phyloP scores from a whole-genome alignment of 2,329 filamentous ascomycete genomes.

The Exophiala dermatitidis region DNA sequence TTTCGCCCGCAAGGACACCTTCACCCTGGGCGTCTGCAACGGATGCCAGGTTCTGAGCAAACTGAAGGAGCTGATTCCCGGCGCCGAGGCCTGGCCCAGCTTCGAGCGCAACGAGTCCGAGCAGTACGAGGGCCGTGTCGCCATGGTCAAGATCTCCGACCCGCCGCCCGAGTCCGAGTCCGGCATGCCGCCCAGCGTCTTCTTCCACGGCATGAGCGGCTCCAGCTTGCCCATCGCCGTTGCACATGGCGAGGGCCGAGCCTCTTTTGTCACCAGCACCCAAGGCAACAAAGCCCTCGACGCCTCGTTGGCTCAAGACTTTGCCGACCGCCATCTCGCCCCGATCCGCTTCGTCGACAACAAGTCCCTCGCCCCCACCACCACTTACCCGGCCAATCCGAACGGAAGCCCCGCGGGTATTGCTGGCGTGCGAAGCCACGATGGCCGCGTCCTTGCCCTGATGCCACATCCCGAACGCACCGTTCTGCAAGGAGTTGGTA shows the following conservation, averaged over 20 bases:
- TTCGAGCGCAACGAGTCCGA: constrained; percentile 79
- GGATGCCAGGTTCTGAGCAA: constrained; percentile 91
- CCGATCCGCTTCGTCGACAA: constrained; percentile 84
- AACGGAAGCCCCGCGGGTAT: constrained; percentile 79
- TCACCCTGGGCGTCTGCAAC: constrained; percentile 91
- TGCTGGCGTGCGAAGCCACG: constrained; percentile 66
- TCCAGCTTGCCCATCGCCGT: constrained; percentile 77
- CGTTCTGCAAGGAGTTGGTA: constrained; percentile 68
- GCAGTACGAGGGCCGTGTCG: constrained; percentile 83
- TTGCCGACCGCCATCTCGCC: constrained; percentile 62
- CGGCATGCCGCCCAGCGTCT: constrained; percentile 57
- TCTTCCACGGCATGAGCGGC: constrained; percentile 81
- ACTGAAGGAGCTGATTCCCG: constrained; percentile 75
- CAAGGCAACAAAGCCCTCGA: constrained; percentile 35
- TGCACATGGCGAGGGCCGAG: constrained; percentile 85
- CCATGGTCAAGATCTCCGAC: constrained; percentile 74
- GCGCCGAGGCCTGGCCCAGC: constrained; percentile 71
- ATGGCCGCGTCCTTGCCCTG: constrained; percentile 76
- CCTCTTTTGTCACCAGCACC: constrained; percentile 47
- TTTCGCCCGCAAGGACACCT: constrained; percentile 83
- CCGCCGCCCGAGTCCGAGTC: constrained; percentile 42
- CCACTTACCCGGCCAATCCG: constrained; percentile 80
- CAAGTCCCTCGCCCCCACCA: constrained; percentile 59
- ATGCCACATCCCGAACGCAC: constrained; percentile 96
- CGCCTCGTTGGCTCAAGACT: constrained; percentile 31